Percentiles rank a stretch among this genome's conserved stretches.
Evolutionary conservation across 352 stramenopile species (phyloP).

Genomic region (Phytophthora parvispora): DNA sequence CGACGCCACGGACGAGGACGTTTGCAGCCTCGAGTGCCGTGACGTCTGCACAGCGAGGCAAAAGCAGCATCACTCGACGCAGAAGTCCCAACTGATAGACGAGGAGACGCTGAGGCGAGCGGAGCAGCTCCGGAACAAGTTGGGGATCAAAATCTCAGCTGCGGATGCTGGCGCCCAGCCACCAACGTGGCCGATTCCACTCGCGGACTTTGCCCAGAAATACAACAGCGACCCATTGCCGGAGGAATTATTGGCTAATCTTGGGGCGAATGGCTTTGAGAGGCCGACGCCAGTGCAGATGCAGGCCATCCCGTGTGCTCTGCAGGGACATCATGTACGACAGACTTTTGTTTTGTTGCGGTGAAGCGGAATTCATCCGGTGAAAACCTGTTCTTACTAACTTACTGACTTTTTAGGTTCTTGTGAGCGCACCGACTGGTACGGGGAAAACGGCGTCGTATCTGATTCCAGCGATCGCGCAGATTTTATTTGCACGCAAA

Average conservation of each 20-base stretch:
- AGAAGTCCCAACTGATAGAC: background rate
- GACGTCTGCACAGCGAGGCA: conserved; percentile 45
- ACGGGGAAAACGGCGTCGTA: conserved; percentile 80
- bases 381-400: too few species aligned
- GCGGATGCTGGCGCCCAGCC: background rate
- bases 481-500: conserved; percentile 38
- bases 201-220: conserved; percentile 40
- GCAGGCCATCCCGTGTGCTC: conserved; percentile 68
- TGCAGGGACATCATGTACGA: conserved; percentile 55
- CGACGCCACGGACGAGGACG: conserved; percentile 84
- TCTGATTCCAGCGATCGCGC: conserved; percentile 61
- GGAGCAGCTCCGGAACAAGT: conserved; percentile 33
- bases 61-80: background rate
- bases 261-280: conserved; percentile 42
- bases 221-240: conserved; percentile 35
- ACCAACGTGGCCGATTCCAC: conserved; percentile 3
- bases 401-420: conserved; percentile 31
- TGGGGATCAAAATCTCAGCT: conserved; percentile 40
- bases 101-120: conserved; percentile 7
- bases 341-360: background rate
- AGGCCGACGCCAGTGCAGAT: conserved; percentile 80
- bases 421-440: conserved; percentile 74
- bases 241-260: conserved; percentile 46
- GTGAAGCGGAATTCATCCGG: background rate
- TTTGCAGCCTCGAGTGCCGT: conserved; percentile 86